Percentiles rank a stretch among this genome's conserved stretches.
phyloP scores from a whole-genome alignment of 2,329 filamentous ascomycete genomes.

The Aspergillus pseudotamarii region DNA sequence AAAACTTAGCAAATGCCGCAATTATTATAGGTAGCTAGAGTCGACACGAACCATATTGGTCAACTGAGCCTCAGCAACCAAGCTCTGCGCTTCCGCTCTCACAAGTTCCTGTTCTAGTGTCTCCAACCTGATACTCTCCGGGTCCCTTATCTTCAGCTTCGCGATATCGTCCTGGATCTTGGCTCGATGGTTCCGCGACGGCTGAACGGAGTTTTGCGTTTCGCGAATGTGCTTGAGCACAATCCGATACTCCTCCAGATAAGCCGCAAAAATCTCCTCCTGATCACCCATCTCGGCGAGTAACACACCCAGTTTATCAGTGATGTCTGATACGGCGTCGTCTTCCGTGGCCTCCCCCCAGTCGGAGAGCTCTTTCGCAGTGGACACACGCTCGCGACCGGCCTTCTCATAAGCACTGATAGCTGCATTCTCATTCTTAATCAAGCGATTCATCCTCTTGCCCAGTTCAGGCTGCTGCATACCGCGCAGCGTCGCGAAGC shows the following conservation, averaged over 20 bases:
- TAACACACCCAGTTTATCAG: constrained; percentile 92
- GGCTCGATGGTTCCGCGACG: constrained; percentile 80
- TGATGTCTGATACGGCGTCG: constrained; percentile 83
- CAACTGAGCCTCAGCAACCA: constrained; percentile 95
- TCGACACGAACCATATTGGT: constrained; percentile 76
- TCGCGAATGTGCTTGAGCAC: constrained; percentile 91
- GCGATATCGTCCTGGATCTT: constrained; percentile 94
- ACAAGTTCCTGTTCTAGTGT: constrained; percentile 95
- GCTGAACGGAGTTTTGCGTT: constrained; percentile 93
- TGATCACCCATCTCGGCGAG: constrained; percentile 92
- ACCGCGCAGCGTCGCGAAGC: constrained; percentile 82
- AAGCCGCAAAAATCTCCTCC: constrained; percentile 84
- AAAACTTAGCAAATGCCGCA: background rate
- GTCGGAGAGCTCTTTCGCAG: constrained; percentile 89
- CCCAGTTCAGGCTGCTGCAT: constrained; percentile 84
- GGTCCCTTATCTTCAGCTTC: constrained; percentile 89
- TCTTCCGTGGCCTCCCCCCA: constrained; percentile 94
- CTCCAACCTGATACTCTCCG: constrained; percentile 76
- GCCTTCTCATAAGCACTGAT: constrained; percentile 83
- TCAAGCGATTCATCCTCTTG: constrained; percentile 84
- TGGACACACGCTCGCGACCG: constrained; percentile 77
- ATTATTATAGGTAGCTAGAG: background rate
- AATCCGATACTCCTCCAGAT: constrained; percentile 79
- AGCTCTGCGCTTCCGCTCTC: constrained; percentile 88
- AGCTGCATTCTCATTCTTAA: constrained; percentile 91